Conservation (phyloP, 768 basidiomycete genomes). For the Dioszegia crocea region DNA sequence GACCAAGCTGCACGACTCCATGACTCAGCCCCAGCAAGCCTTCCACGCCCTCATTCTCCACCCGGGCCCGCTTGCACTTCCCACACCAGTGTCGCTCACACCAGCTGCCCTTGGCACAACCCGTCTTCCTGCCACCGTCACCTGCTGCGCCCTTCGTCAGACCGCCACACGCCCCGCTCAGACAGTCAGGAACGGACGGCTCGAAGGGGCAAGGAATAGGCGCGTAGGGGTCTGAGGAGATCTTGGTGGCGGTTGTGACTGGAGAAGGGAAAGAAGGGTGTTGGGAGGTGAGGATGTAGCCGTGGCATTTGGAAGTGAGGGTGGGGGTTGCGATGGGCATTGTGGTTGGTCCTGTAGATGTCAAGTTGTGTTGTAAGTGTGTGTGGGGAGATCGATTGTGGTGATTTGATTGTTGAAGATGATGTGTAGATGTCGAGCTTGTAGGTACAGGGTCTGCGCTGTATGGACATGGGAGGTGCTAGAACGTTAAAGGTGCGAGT, state of each 20-base stretch:
- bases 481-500: no score
- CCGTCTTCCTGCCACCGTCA: neutral
- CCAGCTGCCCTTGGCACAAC: slow-evolving; percentile 9
- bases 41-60: neutral
- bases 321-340: slow-evolving; percentile 7
- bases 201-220: slow-evolving; percentile 17
- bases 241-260: neutral
- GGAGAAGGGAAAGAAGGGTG: slow-evolving; percentile 3
- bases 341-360: neutral
- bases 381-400: neutral
- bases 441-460: no score
- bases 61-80: slow-evolving; percentile 12
- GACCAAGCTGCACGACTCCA: neutral
- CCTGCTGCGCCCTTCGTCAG: no score
- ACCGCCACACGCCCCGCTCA: neutral
- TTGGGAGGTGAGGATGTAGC: slow-evolving; percentile 16
- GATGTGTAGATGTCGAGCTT: no score
- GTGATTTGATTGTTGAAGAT: no score
- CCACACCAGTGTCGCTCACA: slow-evolving; percentile 19
- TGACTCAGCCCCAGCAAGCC: neutral
- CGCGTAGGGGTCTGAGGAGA: slow-evolving; percentile 10
- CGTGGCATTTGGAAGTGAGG: slow-evolving; percentile 11
- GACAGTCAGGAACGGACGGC: slow-evolving; percentile 4
- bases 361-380: neutral
- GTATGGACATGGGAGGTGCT: no score